Conservation (phyloP, 768 basidiomycete genomes). For the Suillus bovinus region DNA sequence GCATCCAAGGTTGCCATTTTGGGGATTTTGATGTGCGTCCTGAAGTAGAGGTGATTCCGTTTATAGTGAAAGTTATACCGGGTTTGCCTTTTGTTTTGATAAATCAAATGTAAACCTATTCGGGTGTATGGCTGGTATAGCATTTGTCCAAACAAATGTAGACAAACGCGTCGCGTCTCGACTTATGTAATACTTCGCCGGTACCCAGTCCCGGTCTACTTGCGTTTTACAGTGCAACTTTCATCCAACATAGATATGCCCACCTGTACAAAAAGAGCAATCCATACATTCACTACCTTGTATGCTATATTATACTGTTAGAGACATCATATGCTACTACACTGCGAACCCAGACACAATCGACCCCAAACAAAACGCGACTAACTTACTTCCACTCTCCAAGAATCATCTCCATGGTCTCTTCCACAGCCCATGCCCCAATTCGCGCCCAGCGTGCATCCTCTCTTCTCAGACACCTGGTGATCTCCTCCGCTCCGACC, state of each 20-base stretch:
- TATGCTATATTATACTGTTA: neutral
- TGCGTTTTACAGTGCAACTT: conserved; percentile 55
- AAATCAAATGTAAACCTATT: too few species aligned
- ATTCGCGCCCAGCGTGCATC: conserved; percentile 70
- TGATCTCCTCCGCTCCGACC: conserved; percentile 39
- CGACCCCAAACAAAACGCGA: neutral
- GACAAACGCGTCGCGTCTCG: too few species aligned
- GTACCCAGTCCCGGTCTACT: too few species aligned
- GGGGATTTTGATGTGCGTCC: too few species aligned
- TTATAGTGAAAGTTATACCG: too few species aligned
- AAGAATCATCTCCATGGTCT: conserved; percentile 46
- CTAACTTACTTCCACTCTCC: neutral
- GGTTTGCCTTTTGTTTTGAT: too few species aligned
- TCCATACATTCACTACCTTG: neutral
- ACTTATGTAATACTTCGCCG: too few species aligned
- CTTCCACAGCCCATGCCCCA: conserved; percentile 63
- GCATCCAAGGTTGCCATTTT: too few species aligned
- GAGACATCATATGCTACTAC: neutral
- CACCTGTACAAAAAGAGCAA: conserved; percentile 31
- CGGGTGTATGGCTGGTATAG: too few species aligned
- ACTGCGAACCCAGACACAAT: neutral
- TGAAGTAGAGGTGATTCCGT: too few species aligned
- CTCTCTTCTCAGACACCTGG: conserved; percentile 41
- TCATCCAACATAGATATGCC: conserved; percentile 88
- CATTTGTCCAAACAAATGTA: too few species aligned